phyloP scores from a whole-genome alignment of 169 alveolate genomes.

The Eimeria tenella region DNA sequence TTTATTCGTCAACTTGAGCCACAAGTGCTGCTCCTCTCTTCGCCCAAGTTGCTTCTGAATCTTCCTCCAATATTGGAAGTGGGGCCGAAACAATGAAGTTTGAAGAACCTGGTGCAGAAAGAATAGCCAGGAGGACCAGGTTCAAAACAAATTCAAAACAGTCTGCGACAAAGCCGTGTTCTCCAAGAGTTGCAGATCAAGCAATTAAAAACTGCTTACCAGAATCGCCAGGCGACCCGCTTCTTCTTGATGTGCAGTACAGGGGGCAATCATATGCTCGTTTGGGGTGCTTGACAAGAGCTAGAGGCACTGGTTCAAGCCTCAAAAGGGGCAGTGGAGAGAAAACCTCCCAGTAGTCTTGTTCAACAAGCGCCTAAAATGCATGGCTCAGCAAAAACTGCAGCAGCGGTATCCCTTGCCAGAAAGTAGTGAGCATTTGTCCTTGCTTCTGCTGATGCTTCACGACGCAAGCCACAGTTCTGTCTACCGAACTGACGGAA shows the following conservation, averaged over 20 bases:
- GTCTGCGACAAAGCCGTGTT: neutral
- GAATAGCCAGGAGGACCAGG: neutral
- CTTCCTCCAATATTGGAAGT: conserved; percentile 48
- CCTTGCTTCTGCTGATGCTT: too few relatives aligned
- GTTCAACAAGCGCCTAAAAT: conserved; percentile 44
- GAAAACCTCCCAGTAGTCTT: conserved; percentile 58
- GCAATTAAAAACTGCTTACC: neutral
- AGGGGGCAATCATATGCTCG: conserved; percentile 59
- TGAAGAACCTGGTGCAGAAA: conserved; percentile 32
- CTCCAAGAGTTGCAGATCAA: neutral
- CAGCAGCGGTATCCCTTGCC: too few relatives aligned
- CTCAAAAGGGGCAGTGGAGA: conserved; percentile 60
- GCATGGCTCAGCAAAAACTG: too few relatives aligned
- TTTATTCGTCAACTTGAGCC: conserved; percentile 53
- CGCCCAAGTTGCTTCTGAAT: conserved; percentile 50
- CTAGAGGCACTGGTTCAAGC: conserved; percentile 41
- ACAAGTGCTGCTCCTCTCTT: conserved; percentile 70
- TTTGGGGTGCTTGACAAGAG: conserved; percentile 18
- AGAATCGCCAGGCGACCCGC: conserved; percentile 10
- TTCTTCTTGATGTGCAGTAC: conserved; percentile 54
- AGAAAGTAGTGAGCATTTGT: too few relatives aligned
- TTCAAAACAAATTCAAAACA: neutral
- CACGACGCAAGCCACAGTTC: too few relatives aligned
- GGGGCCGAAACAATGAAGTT: conserved; percentile 53
- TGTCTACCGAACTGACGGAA: too few relatives aligned